These are phyloP conservation scores for Nicotiana rustica DNA, from an alignment of 305 asterid species.

Conservation along the genomic window DNA sequence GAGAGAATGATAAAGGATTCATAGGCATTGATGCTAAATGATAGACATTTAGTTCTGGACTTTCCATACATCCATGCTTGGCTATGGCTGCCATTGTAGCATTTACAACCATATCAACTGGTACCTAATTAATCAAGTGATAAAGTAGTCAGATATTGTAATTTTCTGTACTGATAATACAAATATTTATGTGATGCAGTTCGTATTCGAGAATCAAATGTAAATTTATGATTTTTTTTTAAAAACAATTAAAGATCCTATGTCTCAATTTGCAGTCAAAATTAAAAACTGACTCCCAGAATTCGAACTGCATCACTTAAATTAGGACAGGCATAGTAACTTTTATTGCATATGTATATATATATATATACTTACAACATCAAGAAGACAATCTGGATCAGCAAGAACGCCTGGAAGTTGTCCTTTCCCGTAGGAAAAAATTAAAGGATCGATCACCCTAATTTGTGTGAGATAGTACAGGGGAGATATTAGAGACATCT, in stretches of 20 bases:
- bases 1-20: not conserved
- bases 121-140: not conserved
- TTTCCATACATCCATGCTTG: not conserved
- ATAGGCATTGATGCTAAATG: not conserved
- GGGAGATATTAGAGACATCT: no score
- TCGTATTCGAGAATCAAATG: no score
- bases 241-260: no score
- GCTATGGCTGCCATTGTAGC: not conserved
- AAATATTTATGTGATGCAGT: no score
- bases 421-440: slow-evolving; percentile 1
- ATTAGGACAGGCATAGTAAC: no score
- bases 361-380: not conserved
- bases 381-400: not conserved
- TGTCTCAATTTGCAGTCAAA: no score
- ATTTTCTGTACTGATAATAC: no score
- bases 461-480: not conserved
- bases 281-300: no score
- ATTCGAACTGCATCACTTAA: no score
- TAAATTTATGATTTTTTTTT: no score
- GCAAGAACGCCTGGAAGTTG: not conserved
- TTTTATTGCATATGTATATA: no score
- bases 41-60: not conserved
- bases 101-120: not conserved
- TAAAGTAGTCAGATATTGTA: not conserved
- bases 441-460: not conserved